Evolutionary conservation across 805 yeast species (phyloP), one percentile per base, ranked within the genome.

Genomic region (Lachancea lanzarotensis): DNA sequence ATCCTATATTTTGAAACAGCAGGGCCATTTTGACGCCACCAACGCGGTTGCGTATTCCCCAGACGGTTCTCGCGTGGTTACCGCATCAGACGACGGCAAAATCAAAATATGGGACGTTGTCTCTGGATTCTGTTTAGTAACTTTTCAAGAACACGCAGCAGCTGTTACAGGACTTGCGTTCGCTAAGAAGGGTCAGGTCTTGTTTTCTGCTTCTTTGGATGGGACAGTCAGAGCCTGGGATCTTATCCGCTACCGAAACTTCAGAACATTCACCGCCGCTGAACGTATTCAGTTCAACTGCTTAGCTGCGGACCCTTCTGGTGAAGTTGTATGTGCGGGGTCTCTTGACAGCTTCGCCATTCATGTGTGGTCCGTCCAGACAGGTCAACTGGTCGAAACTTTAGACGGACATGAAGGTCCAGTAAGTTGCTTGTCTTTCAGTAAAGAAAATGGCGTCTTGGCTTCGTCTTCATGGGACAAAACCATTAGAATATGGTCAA

Each of bases 191-290:
- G 98, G 98, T 0, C 91, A 88, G 58, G 96, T 93, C 0, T 66
- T 93, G 57, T 93, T 93, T 57, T 83, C 96, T 2, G 76, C 95
- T 1, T 91, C 98, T 0, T 69, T 90, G 48, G 98, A 93, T 68
- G 98, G 98, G 47, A 93, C 98, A 0, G 89, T 93, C 9, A 76
- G 97, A 55, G 98, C 98, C 0, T 93, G 96, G 95, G 98, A 93
- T 71, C 71, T 93, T 50, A 75, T 90, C 31, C 74, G 98, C 55
- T 93, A 84, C 64, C 79, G 98, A 62, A 93, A 93, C 60, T 93
- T 93, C 71, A 76, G 98, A 55, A 88, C 96, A 0, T 90, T 91
- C 62, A 89, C 98, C 0, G 93, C 97, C 0, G 80, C 96, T 2
- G 82, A 82, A 52, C 74, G 98, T 55, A 71, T 90, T 22, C 96